Evolutionary conservation across 2,329 filamentous ascomycete genomes (phyloP).

Genomic region (Sclerotinia trifoliorum): DNA sequence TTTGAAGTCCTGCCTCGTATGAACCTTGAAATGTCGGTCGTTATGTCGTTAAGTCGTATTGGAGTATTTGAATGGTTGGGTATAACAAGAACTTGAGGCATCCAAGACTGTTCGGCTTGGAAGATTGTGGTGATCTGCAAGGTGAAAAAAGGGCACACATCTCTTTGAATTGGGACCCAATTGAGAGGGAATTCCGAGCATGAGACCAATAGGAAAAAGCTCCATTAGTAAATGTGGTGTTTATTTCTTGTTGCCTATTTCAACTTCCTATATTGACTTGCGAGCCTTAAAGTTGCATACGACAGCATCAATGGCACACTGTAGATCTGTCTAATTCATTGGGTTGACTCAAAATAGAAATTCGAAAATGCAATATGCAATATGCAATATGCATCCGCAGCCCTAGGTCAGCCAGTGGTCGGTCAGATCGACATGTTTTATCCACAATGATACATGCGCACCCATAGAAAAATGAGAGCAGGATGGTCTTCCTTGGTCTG

Average conservation of each 20-base stretch:
- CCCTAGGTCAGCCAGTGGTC: not conserved
- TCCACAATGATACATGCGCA: not conserved
- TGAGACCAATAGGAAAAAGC: not conserved
- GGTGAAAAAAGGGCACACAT: not conserved
- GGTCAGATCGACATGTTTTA: slow-evolving; percentile 7
- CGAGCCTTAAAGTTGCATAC: slow-evolving; percentile 3
- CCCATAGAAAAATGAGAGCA: not conserved
- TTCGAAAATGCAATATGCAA: not conserved
- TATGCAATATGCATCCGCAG: not conserved
- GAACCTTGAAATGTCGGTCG: not conserved
- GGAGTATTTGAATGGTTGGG: not conserved
- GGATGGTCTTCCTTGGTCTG: not conserved
- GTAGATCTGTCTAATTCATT: not conserved
- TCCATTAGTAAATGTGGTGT: not conserved
- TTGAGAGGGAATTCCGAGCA: not conserved
- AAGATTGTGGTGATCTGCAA: not conserved
- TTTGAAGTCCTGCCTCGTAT: not conserved
- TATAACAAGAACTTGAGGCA: not conserved
- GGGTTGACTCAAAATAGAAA: not conserved
- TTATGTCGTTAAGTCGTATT: not conserved
- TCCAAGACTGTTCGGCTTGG: not conserved
- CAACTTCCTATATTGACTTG: not conserved
- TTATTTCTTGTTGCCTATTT: slow-evolving; percentile 4
- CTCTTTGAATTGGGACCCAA: not conserved
- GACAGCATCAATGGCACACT: not conserved